Percentiles rank a stretch among this genome's conserved stretches.
Evolutionary conservation across 192 early-diverging fungal genomes (phyloP).

Genomic region (Chytriomyces sp.): DNA sequence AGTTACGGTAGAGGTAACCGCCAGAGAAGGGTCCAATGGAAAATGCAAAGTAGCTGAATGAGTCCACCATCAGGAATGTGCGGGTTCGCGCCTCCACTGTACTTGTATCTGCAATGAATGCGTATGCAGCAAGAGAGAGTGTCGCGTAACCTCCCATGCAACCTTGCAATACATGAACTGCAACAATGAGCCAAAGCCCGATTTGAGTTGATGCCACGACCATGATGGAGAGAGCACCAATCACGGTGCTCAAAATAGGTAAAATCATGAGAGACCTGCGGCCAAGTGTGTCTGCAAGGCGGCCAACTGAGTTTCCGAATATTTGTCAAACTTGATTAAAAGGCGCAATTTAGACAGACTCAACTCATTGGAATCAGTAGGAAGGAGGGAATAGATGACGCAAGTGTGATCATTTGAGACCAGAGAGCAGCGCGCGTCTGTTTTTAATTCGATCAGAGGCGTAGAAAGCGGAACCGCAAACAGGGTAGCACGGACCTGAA

Average conservation of each 20-base stretch:
- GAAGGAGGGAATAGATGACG: constrained; percentile 18
- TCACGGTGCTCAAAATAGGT: constrained; percentile 27
- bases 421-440: constrained; percentile 10
- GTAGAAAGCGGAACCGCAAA: background rate
- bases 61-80: constrained; percentile 41
- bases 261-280: constrained; percentile 25
- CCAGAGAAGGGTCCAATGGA: constrained; percentile 46
- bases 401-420: constrained; percentile 19
- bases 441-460: background rate
- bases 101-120: constrained; percentile 47
- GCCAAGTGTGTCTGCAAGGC: constrained; percentile 17
- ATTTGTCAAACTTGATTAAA: background rate
- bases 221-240: constrained; percentile 32
- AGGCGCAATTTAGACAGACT: background rate
- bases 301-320: background rate
- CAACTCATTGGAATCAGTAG: constrained; percentile 9
- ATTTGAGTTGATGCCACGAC: constrained; percentile 33
- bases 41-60: constrained; percentile 38
- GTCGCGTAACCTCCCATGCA: constrained; percentile 37
- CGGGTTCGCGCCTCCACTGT: constrained; percentile 18
- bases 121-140: constrained; percentile 20
- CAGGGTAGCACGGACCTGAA: background rate
- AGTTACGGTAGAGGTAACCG: constrained; percentile 28
- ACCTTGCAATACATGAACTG: constrained; percentile 35
- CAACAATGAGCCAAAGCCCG: constrained; percentile 44